Evolutionary conservation across 2,329 filamentous ascomycete genomes (phyloP).

Genomic region (Aspergillus ochraceus): DNA sequence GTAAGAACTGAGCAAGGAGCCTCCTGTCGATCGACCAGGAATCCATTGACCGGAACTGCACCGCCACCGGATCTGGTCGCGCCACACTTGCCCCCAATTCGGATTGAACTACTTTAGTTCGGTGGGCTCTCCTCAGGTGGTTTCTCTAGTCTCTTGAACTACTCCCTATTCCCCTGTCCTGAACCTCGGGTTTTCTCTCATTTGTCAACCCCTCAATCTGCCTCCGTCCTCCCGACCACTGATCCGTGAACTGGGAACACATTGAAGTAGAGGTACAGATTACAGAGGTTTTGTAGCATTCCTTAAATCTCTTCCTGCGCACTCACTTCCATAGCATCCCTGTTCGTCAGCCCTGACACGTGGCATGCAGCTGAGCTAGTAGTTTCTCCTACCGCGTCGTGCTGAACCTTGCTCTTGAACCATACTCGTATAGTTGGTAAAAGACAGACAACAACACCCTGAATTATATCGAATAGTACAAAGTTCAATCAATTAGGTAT

Average conservation of each 20-base stretch:
- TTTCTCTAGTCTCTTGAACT: too few species aligned
- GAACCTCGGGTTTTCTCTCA: neutral
- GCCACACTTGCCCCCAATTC: neutral
- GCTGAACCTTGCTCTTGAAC: too few species aligned
- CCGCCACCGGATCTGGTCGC: conserved; percentile 13
- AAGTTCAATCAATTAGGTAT: too few species aligned
- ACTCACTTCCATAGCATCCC: neutral
- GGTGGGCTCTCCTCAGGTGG: neutral
- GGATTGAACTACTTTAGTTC: neutral
- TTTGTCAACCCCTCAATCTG: too few species aligned
- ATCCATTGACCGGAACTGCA: conserved; percentile 2
- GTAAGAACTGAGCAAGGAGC: too few species aligned
- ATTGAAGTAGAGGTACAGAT: too few species aligned
- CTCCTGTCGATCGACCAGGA: conserved; percentile 7
- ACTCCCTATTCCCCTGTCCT: neutral
- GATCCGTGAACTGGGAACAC: too few species aligned
- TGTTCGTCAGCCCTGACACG: neutral
- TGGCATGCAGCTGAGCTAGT: neutral
- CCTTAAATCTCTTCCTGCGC: too few species aligned
- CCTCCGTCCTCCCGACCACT: neutral
- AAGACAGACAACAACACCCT: too few species aligned
- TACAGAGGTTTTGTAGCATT: too few species aligned
- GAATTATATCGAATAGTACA: too few species aligned
- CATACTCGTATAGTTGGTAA: too few species aligned
- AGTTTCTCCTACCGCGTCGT: neutral